Percentiles rank a stretch among this genome's conserved stretches.
Evolutionary conservation across 2,329 filamentous ascomycete genomes (phyloP).

Genomic region (Lecanicillium sp.): DNA sequence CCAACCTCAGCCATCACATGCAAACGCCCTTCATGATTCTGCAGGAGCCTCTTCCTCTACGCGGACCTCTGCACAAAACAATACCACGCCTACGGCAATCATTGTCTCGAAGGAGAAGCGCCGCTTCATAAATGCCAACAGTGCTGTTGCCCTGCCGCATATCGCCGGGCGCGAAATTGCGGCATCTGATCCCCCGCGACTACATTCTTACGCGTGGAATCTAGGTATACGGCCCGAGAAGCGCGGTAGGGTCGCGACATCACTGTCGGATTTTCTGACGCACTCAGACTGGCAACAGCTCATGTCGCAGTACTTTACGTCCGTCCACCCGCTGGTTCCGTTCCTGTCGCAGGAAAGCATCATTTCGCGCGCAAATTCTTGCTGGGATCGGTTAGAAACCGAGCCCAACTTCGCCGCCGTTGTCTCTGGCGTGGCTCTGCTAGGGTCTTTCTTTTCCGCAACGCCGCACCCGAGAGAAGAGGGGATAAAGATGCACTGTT

Average conservation of each 20-base stretch:
- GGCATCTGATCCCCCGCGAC: slow-evolving; percentile 8
- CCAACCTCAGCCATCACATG: slow-evolving; percentile 4
- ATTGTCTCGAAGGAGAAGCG: slow-evolving; percentile 5
- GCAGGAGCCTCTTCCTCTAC: no score
- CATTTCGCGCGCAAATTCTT: neutral
- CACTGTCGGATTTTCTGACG: slow-evolving; percentile 3
- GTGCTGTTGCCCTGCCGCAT: slow-evolving; percentile 12
- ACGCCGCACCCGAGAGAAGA: slow-evolving; percentile 8
- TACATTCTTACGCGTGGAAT: slow-evolving; percentile 14
- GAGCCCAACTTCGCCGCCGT: slow-evolving; percentile 9
- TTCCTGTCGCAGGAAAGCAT: slow-evolving; percentile 1
- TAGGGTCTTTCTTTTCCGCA: slow-evolving; percentile 11
- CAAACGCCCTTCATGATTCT: no score
- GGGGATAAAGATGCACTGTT: slow-evolving; percentile 6
- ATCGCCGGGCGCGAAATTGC: slow-evolving; percentile 10
- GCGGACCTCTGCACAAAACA: no score
- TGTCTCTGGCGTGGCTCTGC: slow-evolving; percentile 9
- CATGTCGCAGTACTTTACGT: slow-evolving; percentile 9
- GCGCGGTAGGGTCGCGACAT: neutral
- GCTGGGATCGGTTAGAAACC: slow-evolving; percentile 4
- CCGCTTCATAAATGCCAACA: slow-evolving; percentile 11
- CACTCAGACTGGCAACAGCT: slow-evolving; percentile 9
- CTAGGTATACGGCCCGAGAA: slow-evolving; percentile 11
- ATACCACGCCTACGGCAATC: neutral
- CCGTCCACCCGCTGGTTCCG: slow-evolving; percentile 9